Base-by-base conservation (phyloP, 208 protist genomes). In the Acanthamoeba lugdunensis region DNA sequence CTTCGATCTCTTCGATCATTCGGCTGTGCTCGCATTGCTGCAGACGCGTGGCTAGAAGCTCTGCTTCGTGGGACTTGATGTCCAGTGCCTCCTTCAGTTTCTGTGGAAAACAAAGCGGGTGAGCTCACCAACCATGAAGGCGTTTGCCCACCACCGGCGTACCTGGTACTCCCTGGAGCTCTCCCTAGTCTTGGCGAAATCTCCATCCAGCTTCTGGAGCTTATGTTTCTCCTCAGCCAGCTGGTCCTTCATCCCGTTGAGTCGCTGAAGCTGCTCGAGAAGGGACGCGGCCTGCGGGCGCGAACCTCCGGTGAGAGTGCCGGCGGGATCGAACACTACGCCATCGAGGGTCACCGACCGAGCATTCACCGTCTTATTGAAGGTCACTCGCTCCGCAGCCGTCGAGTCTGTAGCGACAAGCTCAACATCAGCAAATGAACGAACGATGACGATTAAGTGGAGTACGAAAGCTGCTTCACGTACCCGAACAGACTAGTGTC, bases 301-400 rank as follows among this genome's bases (percentile, higher is more conserved):
- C n/a, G 98, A 97, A 21, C 98, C 98, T 93, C 98, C 98, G 11
- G 98, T 99, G 33, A 99, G 96, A 28, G 99, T 98, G 50, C 99
- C 99, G 28, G 95, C 95, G 18, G 99, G 99, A 96, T 99, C 98
- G 82, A 98, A 99, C 37, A 99, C 95, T 87, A 99, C 99, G 50
- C 99, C 99, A 3, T 99, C 98, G 8, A 99, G 92, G 5, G 99
- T 99, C n/a, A 99, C 99, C 23, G 98, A 97, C 75, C 98, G 97
- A 25, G 95, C 92, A 21, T 94, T 93, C 25, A 99, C 96, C 0
- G 87, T 4, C 14, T 81, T 54, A 85, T 97, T 65, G 73, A 97
- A 98, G 7, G 97, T 96, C 4, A 98, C 94, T 28, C 73, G 52
- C 75, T 94, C 85, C 23, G 96, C 96, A 48, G 69, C 52, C 16